Evolutionary conservation across 352 stramenopile genomes (phyloP).

Genomic region (Phytophthora multivora): DNA sequence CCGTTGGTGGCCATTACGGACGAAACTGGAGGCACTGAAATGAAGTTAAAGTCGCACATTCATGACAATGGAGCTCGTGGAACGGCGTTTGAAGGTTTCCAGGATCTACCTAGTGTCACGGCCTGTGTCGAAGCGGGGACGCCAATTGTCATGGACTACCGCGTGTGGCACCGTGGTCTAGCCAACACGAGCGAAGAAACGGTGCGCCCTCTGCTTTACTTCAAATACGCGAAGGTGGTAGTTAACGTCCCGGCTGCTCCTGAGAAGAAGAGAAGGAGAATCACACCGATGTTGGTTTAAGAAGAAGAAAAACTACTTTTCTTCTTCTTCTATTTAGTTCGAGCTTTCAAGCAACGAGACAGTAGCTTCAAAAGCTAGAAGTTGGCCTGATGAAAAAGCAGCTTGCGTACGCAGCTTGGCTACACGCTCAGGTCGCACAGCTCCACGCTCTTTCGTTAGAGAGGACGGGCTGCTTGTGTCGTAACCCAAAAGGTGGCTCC

Average conservation of each 20-base stretch:
- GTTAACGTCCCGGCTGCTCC: neutral
- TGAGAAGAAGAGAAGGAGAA: slow-evolving; percentile 45
- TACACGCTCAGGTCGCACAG: slow-evolving; percentile 20
- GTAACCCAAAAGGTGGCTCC: slow-evolving; percentile 61
- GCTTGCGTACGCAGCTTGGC: slow-evolving; percentile 33
- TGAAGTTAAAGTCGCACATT: slow-evolving; percentile 67
- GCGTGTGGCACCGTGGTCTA: slow-evolving; percentile 72
- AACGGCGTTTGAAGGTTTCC: slow-evolving; percentile 57
- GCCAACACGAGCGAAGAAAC: slow-evolving; percentile 51
- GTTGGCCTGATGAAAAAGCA: slow-evolving; percentile 32
- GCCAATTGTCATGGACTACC: slow-evolving; percentile 78
- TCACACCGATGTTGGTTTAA: slow-evolving; percentile 35
- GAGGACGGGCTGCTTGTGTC: slow-evolving; percentile 23
- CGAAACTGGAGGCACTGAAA: slow-evolving; percentile 63
- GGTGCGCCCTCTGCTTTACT: slow-evolving; percentile 70
- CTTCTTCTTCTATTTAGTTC: slow-evolving; percentile 19
- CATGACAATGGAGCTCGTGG: slow-evolving; percentile 38
- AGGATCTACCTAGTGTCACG: slow-evolving; percentile 56
- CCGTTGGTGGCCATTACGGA: slow-evolving; percentile 60
- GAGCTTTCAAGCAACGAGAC: slow-evolving; percentile 25
- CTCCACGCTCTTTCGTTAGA: slow-evolving; percentile 2
- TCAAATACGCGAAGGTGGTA: slow-evolving; percentile 55
- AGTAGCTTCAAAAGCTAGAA: slow-evolving; percentile 30
- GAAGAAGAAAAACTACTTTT: neutral
- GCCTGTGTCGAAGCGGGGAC: slow-evolving; percentile 58